phyloP scores from a whole-genome alignment of 768 basidiomycete genomes.

The Boletus coccyginus region DNA sequence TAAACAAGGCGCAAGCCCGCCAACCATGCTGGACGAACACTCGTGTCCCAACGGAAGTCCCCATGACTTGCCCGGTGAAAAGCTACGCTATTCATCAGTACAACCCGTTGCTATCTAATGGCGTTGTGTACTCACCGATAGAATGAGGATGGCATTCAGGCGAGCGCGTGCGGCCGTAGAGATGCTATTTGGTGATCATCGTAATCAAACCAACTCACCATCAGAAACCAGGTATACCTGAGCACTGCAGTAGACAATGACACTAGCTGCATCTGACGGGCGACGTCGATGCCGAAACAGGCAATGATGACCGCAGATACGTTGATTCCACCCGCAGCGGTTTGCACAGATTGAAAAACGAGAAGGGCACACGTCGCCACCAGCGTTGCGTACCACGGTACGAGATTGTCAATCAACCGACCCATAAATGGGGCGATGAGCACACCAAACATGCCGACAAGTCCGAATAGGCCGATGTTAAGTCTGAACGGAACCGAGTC shows the following conservation, averaged over 20 bases:
- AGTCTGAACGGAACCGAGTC: conserved; percentile 28
- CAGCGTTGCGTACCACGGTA: conserved; percentile 77
- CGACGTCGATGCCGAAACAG: conserved; percentile 69
- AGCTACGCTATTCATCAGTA: conserved; percentile 28
- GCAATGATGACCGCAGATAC: conserved; percentile 69
- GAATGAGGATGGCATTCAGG: conserved; percentile 72
- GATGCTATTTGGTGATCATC: conserved; percentile 23
- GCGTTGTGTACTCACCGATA: conserved; percentile 47
- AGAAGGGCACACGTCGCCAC: conserved; percentile 47
- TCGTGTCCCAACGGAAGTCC: conserved; percentile 69
- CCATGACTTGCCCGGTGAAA: conserved; percentile 82
- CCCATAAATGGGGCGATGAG: conserved; percentile 69
- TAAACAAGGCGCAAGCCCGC: conserved; percentile 60
- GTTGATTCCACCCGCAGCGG: conserved; percentile 65
- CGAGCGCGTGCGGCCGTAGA: conserved; percentile 56
- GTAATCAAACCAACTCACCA: conserved; percentile 4
- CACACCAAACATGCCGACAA: conserved; percentile 73
- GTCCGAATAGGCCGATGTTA: conserved; percentile 70
- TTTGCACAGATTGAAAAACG: conserved; percentile 61
- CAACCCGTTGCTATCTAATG: background rate
- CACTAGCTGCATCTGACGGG: conserved; percentile 74
- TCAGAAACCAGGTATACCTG: conserved; percentile 34
- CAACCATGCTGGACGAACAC: conserved; percentile 72
- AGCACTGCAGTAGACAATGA: conserved; percentile 60
- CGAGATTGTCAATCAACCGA: conserved; percentile 60